A percentile compares a stretch with the other conserved stretches of the same genome.
phyloP scores from a whole-genome alignment of 345 rosid species.

The Salix arbutifolia region DNA sequence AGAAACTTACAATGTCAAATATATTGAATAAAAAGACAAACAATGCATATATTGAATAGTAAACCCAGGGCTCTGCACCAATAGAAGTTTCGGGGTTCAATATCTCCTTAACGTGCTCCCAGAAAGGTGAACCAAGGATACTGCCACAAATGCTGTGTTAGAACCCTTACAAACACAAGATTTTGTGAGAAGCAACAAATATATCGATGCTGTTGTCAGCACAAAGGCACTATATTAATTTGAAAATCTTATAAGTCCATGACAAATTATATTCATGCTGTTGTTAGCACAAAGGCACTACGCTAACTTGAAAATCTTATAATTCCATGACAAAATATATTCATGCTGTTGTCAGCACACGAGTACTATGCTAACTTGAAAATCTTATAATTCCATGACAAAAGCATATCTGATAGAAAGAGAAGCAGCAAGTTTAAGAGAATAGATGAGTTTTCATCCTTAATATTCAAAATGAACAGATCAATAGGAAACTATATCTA shows the following conservation, averaged over 20 bases:
- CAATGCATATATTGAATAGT: slow-evolving; percentile 81
- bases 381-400: neutral
- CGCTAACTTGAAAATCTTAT: neutral
- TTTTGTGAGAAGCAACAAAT: neutral
- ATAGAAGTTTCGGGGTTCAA: slow-evolving; percentile 75
- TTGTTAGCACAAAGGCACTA: neutral
- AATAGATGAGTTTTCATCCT: neutral
- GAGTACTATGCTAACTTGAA: neutral
- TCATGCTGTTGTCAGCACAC: no score
- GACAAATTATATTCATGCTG: neutral
- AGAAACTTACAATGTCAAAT: slow-evolving; percentile 84
- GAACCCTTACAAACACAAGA: neutral
- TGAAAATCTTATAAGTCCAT: neutral
- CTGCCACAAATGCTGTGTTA: slow-evolving; percentile 45
- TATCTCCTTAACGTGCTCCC: slow-evolving; percentile 74
- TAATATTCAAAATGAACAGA: slow-evolving; percentile 4
- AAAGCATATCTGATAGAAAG: neutral
- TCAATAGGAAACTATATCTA: neutral
- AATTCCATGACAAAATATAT: neutral
- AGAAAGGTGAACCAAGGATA: slow-evolving; percentile 67
- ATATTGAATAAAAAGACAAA: slow-evolving; percentile 88
- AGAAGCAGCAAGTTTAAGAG: neutral
- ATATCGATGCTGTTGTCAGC: neutral
- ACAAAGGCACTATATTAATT: neutral
- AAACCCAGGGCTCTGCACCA: slow-evolving; percentile 92